Evolutionary conservation across 768 basidiomycete genomes (phyloP).

Genomic region (Kwoniella europaea): DNA sequence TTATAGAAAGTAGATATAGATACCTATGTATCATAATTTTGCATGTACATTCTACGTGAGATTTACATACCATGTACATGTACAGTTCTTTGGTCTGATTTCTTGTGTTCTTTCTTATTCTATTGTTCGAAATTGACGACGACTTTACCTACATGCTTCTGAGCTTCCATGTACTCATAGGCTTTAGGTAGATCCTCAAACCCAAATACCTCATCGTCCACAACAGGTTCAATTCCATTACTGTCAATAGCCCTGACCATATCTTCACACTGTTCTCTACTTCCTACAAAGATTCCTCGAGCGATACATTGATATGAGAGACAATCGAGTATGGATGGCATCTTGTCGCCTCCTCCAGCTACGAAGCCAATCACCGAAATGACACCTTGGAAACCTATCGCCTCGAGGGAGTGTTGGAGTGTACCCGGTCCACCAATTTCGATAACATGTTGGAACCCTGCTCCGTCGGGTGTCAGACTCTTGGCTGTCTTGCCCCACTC

Average conservation of each 20-base stretch:
- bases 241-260: constrained; percentile 24
- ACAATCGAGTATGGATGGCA: constrained; percentile 17
- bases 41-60: too few species aligned
- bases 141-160: constrained; percentile 68
- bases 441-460: constrained; percentile 37
- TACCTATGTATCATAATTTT: too few species aligned
- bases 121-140: constrained; percentile 58
- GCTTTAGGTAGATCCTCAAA: constrained; percentile 65
- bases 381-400: constrained; percentile 29
- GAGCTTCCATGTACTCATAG: constrained; percentile 64
- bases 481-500: constrained; percentile 29
- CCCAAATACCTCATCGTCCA: constrained; percentile 65
- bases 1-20: constrained; percentile 4
- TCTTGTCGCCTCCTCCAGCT: constrained; percentile 11
- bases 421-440: constrained; percentile 39
- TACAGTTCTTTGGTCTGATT: background rate
- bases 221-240: constrained; percentile 28
- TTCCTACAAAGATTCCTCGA: constrained; percentile 26
- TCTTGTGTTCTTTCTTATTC: background rate
- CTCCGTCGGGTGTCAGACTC: constrained; percentile 23
- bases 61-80: too few species aligned
- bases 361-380: constrained; percentile 35
- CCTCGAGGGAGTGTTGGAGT: constrained; percentile 30
- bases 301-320: constrained; percentile 19
- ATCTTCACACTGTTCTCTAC: constrained; percentile 18